Evolutionary conservation across 192 early-diverging fungal genomes (phyloP), one percentile per base, ranked within the genome.

Genomic region (Coemansia sp.): DNA sequence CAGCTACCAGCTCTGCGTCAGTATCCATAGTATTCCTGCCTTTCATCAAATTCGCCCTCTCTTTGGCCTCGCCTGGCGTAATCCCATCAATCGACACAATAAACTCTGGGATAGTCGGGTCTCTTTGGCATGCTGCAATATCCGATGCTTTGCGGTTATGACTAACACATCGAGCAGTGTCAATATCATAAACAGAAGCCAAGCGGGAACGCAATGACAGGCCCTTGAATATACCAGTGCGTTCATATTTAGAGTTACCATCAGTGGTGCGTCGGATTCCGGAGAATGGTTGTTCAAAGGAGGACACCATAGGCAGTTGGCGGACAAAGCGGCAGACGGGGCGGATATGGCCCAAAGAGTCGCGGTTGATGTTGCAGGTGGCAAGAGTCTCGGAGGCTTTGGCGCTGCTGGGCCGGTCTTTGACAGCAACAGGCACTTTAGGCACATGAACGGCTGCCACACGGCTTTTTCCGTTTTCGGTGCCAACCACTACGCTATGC

Each of bases 81-180:
- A 65, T 5, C 0, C 76, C 76, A 48, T 79, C 76, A 28, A 79
- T 70, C 3, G 70, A 59, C 21, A 79, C 58, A 12, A 58, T 58
- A 34, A 79, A 79, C 61, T 79, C 76, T 9, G 76, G 76, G 44
- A 49, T 79, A 21, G 73, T 79, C 8, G 70, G 76, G 28, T 79
- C 70, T 9, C 67, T 50, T 61, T 79, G 76, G 68, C 76, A 79
- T 28, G 63, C 66, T 2, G 76, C 70, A 11, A 79, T 36, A 12
- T 79, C 70, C 10, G 46, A 37, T 20, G 61, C 40, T 5, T 42
- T 36, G 10, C 76, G 26, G 18, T 71, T 73, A 20, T 79, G 76
- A 21, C 76, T 79, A 28, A 79, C 64, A 21, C 76, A 79, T 8
- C 67, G 60, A 3, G 59, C 76, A 1, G 63, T 64, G 0, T 70